Base-by-base conservation (phyloP, 768 basidiomycete species). In the Pleurotus salmoneostramineus region DNA sequence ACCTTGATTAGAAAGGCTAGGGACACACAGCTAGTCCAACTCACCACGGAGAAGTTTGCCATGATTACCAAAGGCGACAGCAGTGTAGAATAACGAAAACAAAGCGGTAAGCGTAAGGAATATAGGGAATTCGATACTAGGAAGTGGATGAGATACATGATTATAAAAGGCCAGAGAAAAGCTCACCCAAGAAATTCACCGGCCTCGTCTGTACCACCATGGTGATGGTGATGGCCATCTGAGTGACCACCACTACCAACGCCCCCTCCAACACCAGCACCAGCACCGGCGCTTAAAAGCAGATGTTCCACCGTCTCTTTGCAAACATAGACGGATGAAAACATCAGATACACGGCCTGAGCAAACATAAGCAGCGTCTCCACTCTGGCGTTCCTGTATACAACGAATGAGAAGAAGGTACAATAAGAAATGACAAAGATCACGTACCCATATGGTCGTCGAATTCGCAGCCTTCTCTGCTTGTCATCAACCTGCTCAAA, bases 221-320 rank as follows among this genome's bases (percentile, higher is more conserved):
- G 87, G 63, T 91, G 89, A 63, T 90, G 88, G 58, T 84, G 82
- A 47, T 76, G 74, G 0, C 77, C 79, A 58, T 80, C 77, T 8
- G 59, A 14, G 50, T 60, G 59, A 4, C 57, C 57, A 17, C 48
- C 57, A 32, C 40, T 34, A 14, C 55, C 59, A n/a, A 32, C 45
- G 0, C 71, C 68, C 12, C 66, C 62, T 21, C 84, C 89, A 51
- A 67, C 72, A 14, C 68, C 70, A 10, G 67, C 72, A 4, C 77
- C 76, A 2, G 61, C 56, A 15, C 82, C 84, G 5, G 83, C 81
- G 48, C 86, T 85, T 44, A 98, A 77, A 12, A 99, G 69, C 42
- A 97, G 71, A 72, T 96, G 95, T 72, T 99, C 96, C 3, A 98
- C 79, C 0, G 95, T 91, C 78, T 99, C 97, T 67, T 99, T 98